A percentile compares a stretch with the other conserved stretches of the same genome.
Conservation (phyloP, 192 early-diverging fungal species). For the Coemansia sp. region DNA sequence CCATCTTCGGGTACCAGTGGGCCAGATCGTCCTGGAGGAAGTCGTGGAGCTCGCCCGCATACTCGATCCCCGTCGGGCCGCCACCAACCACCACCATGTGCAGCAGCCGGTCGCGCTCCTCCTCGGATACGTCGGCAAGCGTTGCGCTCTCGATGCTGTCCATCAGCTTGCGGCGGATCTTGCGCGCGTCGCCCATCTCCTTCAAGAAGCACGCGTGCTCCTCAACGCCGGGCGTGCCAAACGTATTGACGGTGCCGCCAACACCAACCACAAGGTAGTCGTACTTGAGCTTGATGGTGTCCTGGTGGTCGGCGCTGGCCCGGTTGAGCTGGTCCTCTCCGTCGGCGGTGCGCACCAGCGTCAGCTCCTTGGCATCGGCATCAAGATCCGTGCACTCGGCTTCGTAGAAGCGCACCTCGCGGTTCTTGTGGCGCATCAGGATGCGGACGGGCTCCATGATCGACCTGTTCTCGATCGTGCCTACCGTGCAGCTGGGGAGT, state of each 20-base stretch:
- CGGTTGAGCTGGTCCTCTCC: constrained; percentile 61
- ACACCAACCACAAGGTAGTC: constrained; percentile 82
- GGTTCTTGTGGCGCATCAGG: constrained; percentile 82
- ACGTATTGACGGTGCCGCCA: constrained; percentile 82
- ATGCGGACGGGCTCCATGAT: constrained; percentile 86
- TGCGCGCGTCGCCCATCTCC: constrained; percentile 79
- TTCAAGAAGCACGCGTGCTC: constrained; percentile 84
- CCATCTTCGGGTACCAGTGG: constrained; percentile 70
- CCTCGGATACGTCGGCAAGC: constrained; percentile 61
- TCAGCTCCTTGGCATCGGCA: constrained; percentile 73
- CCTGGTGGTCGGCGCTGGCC: constrained; percentile 30
- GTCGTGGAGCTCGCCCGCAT: constrained; percentile 74
- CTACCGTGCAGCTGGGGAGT: constrained; percentile 78
- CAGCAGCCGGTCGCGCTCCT: constrained; percentile 65
- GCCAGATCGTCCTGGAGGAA: constrained; percentile 80
- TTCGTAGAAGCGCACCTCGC: constrained; percentile 84
- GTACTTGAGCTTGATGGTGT: constrained; percentile 58
- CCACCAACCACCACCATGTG: constrained; percentile 88
- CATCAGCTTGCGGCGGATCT: constrained; percentile 73
- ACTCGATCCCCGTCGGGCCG: constrained; percentile 81
- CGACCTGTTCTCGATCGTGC: constrained; percentile 82
- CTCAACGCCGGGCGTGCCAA: constrained; percentile 83
- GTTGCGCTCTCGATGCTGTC: constrained; percentile 78
- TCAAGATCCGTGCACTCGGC: constrained; percentile 90
- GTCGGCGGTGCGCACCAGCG: constrained; percentile 64